Base-by-base conservation (phyloP, 2,329 filamentous ascomycete genomes). In the Colletotrichum cuscutae region DNA sequence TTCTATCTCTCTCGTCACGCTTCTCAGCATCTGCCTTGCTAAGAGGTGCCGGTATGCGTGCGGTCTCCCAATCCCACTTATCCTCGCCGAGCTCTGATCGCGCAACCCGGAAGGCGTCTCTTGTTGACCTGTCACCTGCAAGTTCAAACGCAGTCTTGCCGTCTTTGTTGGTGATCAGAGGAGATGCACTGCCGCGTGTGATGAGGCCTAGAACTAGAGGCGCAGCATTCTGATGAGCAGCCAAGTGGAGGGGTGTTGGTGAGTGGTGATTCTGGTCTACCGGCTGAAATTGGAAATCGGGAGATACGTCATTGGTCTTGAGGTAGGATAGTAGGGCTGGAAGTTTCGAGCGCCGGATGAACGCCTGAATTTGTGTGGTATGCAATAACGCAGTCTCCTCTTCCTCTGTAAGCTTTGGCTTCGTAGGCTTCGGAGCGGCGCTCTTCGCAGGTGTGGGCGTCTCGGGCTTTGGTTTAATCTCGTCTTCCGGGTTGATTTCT, bases 61-160 rank as follows among this genome's bases (percentile, higher is more conserved):
- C 92, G 0, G 84, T 86, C 4, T 93, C 90, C 97, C 97, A 99
- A 76, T 94, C 84, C 90, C 93, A 97, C 22, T 86, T 88, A 0
- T 81, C 80, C 79, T 97, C 95, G 19, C 95, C 95, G 1, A 98
- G 86, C 78, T 97, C 93, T 37, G 90, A 89, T 7, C 97, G 93
- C 4, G 95, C 95, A 2, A 98, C 90, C 2, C 97, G 93, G 84
- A 99, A 99, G 0, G 95, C 94, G 79, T 98, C 95, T 1, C 96
- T 91, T 0, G 95, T 98, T 2, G 92, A 83, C 5, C 95, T 90
- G 80, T 98, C 95, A 54, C 96, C 95, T 1, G 94, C 91, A 1
- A 99, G 89, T 68, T 97, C 95, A 80, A 97, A 98, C 0, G 97
- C 84, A 0, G 94, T 93, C 80, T 93, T 95, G n/a, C 93, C 93